Evolutionary conservation across 805 yeast species (phyloP).

Genomic region (Candida morakotiae): DNA sequence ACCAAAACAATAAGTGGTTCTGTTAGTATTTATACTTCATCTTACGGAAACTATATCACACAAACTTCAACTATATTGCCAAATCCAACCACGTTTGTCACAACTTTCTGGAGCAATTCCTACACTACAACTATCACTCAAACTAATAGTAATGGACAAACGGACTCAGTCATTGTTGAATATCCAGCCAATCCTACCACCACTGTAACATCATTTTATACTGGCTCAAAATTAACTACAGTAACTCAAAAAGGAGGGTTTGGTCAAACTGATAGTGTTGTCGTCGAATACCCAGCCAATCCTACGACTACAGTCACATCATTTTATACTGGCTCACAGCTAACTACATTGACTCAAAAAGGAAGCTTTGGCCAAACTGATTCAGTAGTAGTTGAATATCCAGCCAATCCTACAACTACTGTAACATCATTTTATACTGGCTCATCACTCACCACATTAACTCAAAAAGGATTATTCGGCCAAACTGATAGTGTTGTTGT

Average conservation of each 20-base stretch:
- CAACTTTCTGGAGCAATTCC: neutral
- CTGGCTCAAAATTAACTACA: neutral
- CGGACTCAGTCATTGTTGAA: conserved; percentile 6
- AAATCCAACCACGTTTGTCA: neutral
- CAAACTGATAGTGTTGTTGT: neutral
- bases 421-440: conserved; percentile 1
- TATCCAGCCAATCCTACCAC: conserved; percentile 8
- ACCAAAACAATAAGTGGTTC: neutral
- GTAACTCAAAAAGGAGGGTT: neutral
- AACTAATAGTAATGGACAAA: neutral
- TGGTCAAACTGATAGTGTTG: neutral
- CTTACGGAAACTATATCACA: conserved; percentile 4
- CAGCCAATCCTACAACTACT: conserved; percentile 8
- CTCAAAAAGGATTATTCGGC: neutral
- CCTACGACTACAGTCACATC: conserved; percentile 1
- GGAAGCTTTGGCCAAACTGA: conserved; percentile 2
- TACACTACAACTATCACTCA: neutral
- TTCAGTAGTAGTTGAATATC: conserved; percentile 5
- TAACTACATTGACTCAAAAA: neutral
- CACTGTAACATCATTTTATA: neutral
- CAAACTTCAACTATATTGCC: conserved; percentile 5
- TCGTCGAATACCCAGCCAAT: conserved; percentile 1
- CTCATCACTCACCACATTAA: neutral
- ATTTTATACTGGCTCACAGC: neutral
- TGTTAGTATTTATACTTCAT: conserved; percentile 4